Base-by-base conservation (phyloP, 2,329 filamentous ascomycete genomes). In the Monilinia aucupariae region DNA sequence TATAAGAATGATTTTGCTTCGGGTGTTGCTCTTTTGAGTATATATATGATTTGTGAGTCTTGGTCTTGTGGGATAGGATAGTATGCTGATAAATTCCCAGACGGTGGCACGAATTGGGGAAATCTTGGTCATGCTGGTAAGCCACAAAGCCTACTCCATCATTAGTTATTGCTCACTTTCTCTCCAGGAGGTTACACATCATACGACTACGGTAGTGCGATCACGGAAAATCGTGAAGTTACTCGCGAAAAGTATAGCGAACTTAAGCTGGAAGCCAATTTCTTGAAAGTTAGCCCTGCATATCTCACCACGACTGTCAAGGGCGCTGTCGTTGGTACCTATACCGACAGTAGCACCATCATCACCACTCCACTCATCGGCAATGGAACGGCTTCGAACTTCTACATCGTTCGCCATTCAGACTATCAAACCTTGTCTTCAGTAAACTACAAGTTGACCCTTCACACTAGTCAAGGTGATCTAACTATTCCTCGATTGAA, bases 71-170 rank as follows among this genome's bases (percentile, higher is more conserved):
- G 9, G 10, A 39, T 9, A 49, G 27, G 65, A 47, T 37, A 41
- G 20, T 83, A 82, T 86, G 82, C 0, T 68, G n/a, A 69, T 30
- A 13, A 39, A 90, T 15, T 49, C 9, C 9, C 25, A 71, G 70
- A 82, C 67, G 90, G 90, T 17, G 90, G 90, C 7, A 92, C 90
- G 0, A 94, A 93, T 72, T 93, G 90, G 90, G 90, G 90, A 0
- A 92, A 91, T 66, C 74, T 91, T 5, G 88, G 89, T 0, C 84
- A 91, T 67, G 81, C 86, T 66, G 66, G 66, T 67, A 63, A 65
- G 61, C 13, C 22, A 20, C 4, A 45, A 32, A 22, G 9, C 51
- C 8, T 2, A 34, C 37, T 20, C 9, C n/a, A 61, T 56, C 7
- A 22, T 17, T 25, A 27, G 17, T 15, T 37, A 17, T 45, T 45